These are phyloP conservation scores for Arabidopsis lyrata DNA, from an alignment of 441 rosid species.

Conservation along the genomic window DNA sequence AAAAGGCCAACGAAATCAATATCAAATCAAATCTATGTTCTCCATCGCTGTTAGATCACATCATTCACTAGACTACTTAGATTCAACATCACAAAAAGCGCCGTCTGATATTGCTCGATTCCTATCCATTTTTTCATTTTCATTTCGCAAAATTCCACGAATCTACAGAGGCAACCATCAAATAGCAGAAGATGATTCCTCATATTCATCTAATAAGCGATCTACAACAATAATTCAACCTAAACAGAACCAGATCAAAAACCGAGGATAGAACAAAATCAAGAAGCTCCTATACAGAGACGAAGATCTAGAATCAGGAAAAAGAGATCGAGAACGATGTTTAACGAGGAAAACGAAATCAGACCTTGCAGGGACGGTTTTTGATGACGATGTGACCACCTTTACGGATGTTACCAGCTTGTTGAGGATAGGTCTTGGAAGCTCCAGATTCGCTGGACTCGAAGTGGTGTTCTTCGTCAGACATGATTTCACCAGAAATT, in stretches of 20 bases:
- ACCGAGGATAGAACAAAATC: not conserved
- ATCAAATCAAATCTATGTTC: not conserved
- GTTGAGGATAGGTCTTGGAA: conserved; percentile 88
- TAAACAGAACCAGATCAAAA: not conserved
- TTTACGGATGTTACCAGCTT: conserved; percentile 91
- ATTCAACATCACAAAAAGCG: too few species aligned
- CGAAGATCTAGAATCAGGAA: conserved; percentile 28
- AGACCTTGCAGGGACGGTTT: conserved; percentile 87
- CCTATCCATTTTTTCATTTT: not conserved
- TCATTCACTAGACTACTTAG: too few species aligned
- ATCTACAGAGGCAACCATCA: not conserved
- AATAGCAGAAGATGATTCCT: too few species aligned
- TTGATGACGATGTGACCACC: conserved; percentile 91
- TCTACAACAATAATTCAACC: not conserved
- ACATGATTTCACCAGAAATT: conserved; percentile 50
- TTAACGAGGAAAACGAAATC: not conserved
- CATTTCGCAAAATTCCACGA: not conserved
- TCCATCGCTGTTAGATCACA: not conserved
- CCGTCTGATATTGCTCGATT: too few species aligned
- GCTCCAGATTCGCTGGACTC: conserved; percentile 95
- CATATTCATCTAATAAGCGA: not conserved
- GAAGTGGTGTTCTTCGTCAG: conserved; percentile 96
- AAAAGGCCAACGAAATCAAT: not conserved
- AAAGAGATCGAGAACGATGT: conserved; percentile 1
- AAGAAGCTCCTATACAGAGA: not conserved